phyloP scores from a whole-genome alignment of 2,329 filamentous ascomycete genomes.

The Aspergillus bombycis region DNA sequence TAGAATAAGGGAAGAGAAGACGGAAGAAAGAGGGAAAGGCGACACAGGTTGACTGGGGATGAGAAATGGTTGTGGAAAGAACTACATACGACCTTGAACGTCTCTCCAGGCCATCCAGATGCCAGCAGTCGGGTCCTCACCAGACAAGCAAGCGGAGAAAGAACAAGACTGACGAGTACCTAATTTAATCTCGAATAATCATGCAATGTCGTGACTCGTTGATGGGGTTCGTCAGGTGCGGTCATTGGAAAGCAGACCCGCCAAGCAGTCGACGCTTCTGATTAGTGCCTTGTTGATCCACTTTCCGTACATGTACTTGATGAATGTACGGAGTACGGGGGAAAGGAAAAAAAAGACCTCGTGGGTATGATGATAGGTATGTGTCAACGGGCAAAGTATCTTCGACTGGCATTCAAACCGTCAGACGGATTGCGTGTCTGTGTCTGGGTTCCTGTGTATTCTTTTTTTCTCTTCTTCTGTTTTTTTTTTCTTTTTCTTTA shows the following conservation, averaged over 20 bases:
- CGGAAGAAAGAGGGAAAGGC: background rate
- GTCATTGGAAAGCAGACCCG: background rate
- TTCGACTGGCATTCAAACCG: background rate
- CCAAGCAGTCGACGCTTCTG: slow-evolving; percentile 3
- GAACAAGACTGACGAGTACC: background rate
- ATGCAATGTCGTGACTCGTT: slow-evolving; percentile 18
- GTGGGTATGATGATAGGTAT: background rate
- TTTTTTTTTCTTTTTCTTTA: background rate
- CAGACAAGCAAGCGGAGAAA: background rate
- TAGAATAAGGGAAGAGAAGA: background rate
- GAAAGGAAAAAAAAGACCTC: background rate
- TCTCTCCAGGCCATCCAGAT: slow-evolving; percentile 2
- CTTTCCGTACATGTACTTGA: background rate
- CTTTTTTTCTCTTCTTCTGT: background rate
- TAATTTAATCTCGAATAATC: slow-evolving; percentile 13
- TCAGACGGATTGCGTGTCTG: background rate
- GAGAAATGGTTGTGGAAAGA: slow-evolving; percentile 1
- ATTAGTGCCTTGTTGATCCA: background rate
- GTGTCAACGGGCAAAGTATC: background rate
- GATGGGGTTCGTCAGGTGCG: slow-evolving; percentile 15
- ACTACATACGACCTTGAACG: background rate
- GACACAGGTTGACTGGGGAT: background rate
- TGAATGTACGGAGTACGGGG: background rate
- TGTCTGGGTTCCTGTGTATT: background rate
- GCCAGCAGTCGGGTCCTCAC: slow-evolving; percentile 1